Evolutionary conservation across 2,329 filamentous ascomycete species (phyloP), one percentile per base, ranked within the genome.

Genomic region (Sphaerulina vaccinii): DNA sequence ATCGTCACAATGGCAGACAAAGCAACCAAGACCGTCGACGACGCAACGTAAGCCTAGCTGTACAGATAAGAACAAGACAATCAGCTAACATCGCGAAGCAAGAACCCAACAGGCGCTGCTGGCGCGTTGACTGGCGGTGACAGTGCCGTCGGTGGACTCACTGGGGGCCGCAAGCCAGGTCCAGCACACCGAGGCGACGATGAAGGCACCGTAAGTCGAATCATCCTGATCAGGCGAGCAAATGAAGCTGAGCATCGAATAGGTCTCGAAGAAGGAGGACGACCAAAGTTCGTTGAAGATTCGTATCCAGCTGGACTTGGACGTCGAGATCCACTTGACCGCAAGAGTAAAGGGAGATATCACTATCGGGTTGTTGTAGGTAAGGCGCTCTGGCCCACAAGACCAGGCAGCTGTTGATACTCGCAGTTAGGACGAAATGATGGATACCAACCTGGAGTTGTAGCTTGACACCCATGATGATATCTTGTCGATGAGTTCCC

Each of bases 271-370:
- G 3, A 37, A 45, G 33, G 45, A 64, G 49, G 44, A 60, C 24
- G 58, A 62, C 40, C 51, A 62, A 21, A 60, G 55, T 39, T 63
- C 62, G 42, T 45, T 66, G 51, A 63, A 60, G 46, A 66, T 66
- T 44, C 52, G 55, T 36, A 64, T 66, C 24, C 54, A 63, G 49
- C 47, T 66, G 40, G 60, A 66, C 41, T 46, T 66, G 36, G 62
- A 65, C 13, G 61, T 66, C n/a, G 64, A 66, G 45, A 55, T 66
- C 3, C 62, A 66, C 43, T 39, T 66, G 27, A 61, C 59, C 15
- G 64, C 64, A 44, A 50, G 62, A 35, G 56, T 37, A 5, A 58
- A 64, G 47, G 64, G 62, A 37, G 64, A 66, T 39, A 61, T 66
- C 11, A 62, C 60, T 6, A 66, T 66, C 49, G 62, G 64, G 10